Conservation (phyloP, 2,329 filamentous ascomycete species). For the Aphanocladium album region DNA sequence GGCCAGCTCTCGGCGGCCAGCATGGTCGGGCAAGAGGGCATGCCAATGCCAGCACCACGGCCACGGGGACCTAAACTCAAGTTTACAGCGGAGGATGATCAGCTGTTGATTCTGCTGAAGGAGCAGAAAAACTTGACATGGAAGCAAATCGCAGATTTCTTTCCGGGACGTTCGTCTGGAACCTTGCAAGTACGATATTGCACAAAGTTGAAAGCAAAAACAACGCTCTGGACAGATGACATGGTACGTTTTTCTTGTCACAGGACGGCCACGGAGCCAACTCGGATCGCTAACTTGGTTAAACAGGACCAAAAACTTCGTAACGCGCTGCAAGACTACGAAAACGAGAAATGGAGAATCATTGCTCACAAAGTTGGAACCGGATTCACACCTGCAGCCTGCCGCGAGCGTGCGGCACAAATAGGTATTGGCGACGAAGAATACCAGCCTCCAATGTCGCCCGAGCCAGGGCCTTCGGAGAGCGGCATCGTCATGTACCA, state of each 20-base stretch:
- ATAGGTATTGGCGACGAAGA: conserved; percentile 41
- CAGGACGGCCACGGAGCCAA: background rate
- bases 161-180: conserved; percentile 82
- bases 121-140: conserved; percentile 93
- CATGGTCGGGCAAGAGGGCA: conserved; percentile 79
- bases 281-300: conserved; percentile 1
- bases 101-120: conserved; percentile 81
- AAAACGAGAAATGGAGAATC: conserved; percentile 89
- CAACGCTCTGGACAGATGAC: conserved; percentile 88
- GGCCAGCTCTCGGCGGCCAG: conserved; percentile 62
- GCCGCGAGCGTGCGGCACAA: conserved; percentile 72
- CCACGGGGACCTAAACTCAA: conserved; percentile 88
- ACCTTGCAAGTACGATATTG: conserved; percentile 93
- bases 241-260: conserved; percentile 60
- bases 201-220: conserved; percentile 91
- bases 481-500: conserved; percentile 9
- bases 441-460: conserved; percentile 50
- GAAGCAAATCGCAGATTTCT: conserved; percentile 97
- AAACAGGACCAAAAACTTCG: conserved; percentile 70
- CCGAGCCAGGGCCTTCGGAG: conserved; percentile 23
- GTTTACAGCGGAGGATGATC: conserved; percentile 89
- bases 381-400: conserved; percentile 82
- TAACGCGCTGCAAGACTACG: conserved; percentile 74
- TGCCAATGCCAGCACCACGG: conserved; percentile 75
- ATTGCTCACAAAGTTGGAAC: conserved; percentile 86